These are phyloP conservation scores for Ochetophila trinervis DNA, from an alignment of 306 rosid genomes.

Conservation along the genomic window DNA sequence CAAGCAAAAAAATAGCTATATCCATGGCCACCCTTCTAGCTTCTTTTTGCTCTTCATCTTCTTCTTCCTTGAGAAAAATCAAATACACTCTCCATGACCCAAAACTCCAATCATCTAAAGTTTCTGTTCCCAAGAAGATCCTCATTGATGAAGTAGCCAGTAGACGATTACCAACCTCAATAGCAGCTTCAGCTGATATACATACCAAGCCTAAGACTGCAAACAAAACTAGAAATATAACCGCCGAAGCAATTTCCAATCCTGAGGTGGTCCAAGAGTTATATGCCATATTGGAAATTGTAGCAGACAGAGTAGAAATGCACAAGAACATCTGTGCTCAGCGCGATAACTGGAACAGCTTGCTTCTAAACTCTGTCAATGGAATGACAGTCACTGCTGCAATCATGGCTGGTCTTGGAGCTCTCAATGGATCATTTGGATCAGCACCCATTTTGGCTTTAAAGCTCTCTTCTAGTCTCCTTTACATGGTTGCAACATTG, in stretches of 20 bases:
- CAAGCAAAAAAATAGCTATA: neutral
- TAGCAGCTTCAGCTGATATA: constrained; percentile 7
- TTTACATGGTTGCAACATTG: constrained; percentile 56
- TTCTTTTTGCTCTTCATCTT: constrained; percentile 5
- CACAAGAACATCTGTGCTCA: constrained; percentile 62
- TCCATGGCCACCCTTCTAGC: constrained; percentile 29
- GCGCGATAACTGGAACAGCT: constrained; percentile 67
- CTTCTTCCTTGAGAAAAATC: constrained; percentile 9
- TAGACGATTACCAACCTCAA: constrained; percentile 1
- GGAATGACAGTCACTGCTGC: constrained; percentile 65
- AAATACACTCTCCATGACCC: constrained; percentile 12
- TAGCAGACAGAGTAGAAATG: constrained; percentile 66
- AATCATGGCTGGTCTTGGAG: constrained; percentile 57
- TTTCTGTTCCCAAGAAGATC: constrained; percentile 14
- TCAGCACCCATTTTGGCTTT: constrained; percentile 42
- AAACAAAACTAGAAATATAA: neutral
- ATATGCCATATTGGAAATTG: constrained; percentile 48
- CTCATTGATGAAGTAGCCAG: constrained; percentile 1
- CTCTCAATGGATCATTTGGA: constrained; percentile 22
- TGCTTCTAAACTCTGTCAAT: constrained; percentile 51
- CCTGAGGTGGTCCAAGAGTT: constrained; percentile 31
- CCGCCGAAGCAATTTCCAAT: constrained; percentile 4
- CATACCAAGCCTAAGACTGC: constrained; percentile 4
- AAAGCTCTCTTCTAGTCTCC: constrained; percentile 62
- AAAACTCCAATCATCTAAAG: constrained; percentile 9